Evolutionary conservation across 257 asterid genomes (phyloP).

Genomic region (Przewalskia tangutica): DNA sequence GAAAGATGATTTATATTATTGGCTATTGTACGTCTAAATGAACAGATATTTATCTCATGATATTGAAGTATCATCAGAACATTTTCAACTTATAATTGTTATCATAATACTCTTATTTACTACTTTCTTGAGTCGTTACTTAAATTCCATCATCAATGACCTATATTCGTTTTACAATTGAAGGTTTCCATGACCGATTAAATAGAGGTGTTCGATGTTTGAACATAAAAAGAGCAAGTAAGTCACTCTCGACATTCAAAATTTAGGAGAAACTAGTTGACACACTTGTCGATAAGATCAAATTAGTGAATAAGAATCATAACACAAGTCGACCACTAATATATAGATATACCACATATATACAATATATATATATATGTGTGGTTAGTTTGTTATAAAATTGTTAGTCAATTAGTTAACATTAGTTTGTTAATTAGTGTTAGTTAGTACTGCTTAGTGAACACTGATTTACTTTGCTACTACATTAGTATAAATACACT

Average conservation of each 20-base stretch:
- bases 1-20: background rate
- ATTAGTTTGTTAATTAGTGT: too few relatives aligned
- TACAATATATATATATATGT: too few relatives aligned
- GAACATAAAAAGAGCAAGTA: background rate
- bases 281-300: background rate
- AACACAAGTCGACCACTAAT: background rate
- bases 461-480: too few relatives aligned
- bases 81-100: background rate
- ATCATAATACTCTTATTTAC: background rate
- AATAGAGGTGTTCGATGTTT: background rate
- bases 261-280: background rate
- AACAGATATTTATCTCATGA: background rate
- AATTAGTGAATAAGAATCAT: background rate
- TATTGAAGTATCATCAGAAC: background rate
- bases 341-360: too few relatives aligned
- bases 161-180: background rate
- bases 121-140: background rate
- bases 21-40: background rate
- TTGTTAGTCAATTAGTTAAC: too few relatives aligned
- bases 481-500: too few relatives aligned
- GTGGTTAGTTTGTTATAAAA: too few relatives aligned
- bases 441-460: too few relatives aligned
- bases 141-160: background rate
- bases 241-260: background rate
- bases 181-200: background rate